phyloP scores from a whole-genome alignment of 495 filamentous ascomycete species.

The Pseudevernia furfuracea region DNA sequence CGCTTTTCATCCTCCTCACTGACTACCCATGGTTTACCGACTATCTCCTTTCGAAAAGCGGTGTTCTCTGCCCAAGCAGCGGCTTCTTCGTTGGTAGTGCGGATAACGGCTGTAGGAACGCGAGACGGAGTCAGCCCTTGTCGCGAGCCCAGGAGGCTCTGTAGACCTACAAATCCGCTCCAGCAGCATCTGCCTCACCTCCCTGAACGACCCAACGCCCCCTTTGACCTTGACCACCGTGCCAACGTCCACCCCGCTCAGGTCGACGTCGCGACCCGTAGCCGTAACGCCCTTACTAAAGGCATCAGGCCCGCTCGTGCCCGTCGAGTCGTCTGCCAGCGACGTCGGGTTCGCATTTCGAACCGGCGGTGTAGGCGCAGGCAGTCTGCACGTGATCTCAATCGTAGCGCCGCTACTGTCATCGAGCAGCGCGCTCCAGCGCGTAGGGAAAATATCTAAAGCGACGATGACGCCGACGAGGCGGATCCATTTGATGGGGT shows the following conservation, averaged over 20 bases:
- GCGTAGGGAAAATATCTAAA: slow-evolving; percentile 54
- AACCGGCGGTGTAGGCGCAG: slow-evolving; percentile 1
- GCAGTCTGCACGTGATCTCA: slow-evolving; percentile 44
- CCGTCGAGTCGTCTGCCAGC: slow-evolving; percentile 2
- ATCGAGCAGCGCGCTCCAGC: slow-evolving; percentile 64
- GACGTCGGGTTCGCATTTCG: slow-evolving; percentile 5
- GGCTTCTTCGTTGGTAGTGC: slow-evolving; percentile 67
- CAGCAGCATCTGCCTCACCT: slow-evolving; percentile 55
- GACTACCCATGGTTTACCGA: slow-evolving; percentile 63
- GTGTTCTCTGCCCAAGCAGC: slow-evolving; percentile 62
- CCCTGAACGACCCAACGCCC: slow-evolving; percentile 55
- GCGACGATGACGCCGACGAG: slow-evolving; percentile 72
- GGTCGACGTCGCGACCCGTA: slow-evolving; percentile 32
- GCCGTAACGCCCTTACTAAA: slow-evolving; percentile 27
- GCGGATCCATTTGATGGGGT: slow-evolving; percentile 81
- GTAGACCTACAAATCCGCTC: slow-evolving; percentile 48
- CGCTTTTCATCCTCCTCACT: slow-evolving; percentile 44
- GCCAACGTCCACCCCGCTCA: slow-evolving; percentile 52
- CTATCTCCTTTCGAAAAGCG: slow-evolving; percentile 54
- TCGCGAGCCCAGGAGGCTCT: not conserved
- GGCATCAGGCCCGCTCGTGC: not conserved
- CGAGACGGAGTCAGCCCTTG: not conserved
- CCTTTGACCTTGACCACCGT: slow-evolving; percentile 73
- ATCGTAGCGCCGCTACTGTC: slow-evolving; percentile 78
- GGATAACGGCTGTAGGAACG: slow-evolving; percentile 31